Evolutionary conservation across 202 grass and related monocot genomes (phyloP), one percentile per base, ranked within the genome.

Genomic region (Panicum virgatum): DNA sequence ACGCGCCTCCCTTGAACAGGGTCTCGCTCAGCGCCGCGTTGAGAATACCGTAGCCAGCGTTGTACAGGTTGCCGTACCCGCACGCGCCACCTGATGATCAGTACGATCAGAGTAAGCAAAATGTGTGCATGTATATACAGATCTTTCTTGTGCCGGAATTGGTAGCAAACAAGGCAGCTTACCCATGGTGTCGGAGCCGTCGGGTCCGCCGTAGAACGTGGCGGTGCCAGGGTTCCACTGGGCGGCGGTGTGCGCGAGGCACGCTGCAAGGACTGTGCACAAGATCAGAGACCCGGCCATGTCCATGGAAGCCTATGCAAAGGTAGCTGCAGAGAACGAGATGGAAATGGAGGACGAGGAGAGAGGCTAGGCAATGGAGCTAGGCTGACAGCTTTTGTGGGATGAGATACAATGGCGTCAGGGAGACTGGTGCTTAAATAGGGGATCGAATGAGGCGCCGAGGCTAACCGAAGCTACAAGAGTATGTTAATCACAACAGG

Each of bases 51-150:
- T 88, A 88, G 1, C 86, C 86, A 0, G 74, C 22, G 42, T 15
- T 90, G 85, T 94, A 94, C 45, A 94, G 40, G 80, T 97, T 92
- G 9, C 83, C 89, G 68, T 92, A 97, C 8, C 94, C 89, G 80
- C 94, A 97, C 34, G 94, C 94, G 1, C 94, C 94, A 50, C 89
- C 94, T 92, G 14, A 19, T 63, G 11, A 30, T 61, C 15, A 36
- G 15, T 63, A 5, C 3, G 54, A 12, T n/a, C 9, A 1, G n/a
- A 57, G 53, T 57, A 15, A 15, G 56, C 7, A 26, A 57, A 25
- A 57, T 57, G 3, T 57, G 3, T 57, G 54, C 53, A 56, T 56
- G 29, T 30, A 16, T 19, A 3, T 56, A 4, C 4, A 48, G 53
- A 13, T 59, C 11, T 59, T 56, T 53, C 20, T 7, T 22, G 53